Evolutionary conservation across 495 filamentous ascomycete genomes (phyloP).

Genomic region (Penicillium parvum): DNA sequence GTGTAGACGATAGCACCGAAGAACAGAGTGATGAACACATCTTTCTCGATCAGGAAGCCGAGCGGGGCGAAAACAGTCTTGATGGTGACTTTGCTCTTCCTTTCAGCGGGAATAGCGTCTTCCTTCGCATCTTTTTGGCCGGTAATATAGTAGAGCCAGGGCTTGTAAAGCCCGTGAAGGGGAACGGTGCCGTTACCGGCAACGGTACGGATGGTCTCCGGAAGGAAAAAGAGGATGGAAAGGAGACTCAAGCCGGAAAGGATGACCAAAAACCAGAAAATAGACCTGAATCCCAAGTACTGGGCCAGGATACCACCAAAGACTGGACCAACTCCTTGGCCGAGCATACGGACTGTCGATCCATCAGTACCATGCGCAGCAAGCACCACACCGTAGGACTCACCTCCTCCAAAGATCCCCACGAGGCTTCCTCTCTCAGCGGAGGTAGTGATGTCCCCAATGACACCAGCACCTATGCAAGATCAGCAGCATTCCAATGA

Average conservation of each 20-base stretch:
- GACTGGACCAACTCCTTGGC: slow-evolving; percentile 57
- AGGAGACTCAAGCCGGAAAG: slow-evolving; percentile 44
- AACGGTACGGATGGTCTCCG: slow-evolving; percentile 66
- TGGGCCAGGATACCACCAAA: slow-evolving; percentile 62
- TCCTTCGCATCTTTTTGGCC: slow-evolving; percentile 25
- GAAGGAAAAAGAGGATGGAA: slow-evolving; percentile 54
- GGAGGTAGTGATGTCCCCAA: slow-evolving; percentile 38
- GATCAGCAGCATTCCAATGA: slow-evolving; percentile 4
- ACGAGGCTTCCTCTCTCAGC: slow-evolving; percentile 37
- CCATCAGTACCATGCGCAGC: not conserved
- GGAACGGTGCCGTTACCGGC: slow-evolving; percentile 63
- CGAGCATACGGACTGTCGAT: slow-evolving; percentile 35
- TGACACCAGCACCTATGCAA: slow-evolving; percentile 31
- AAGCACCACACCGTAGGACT: not conserved
- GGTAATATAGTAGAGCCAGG: slow-evolving; percentile 33
- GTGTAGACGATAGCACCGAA: slow-evolving; percentile 46
- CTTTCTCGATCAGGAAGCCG: slow-evolving; percentile 37
- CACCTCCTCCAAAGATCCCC: slow-evolving; percentile 38
- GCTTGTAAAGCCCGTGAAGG: slow-evolving; percentile 34
- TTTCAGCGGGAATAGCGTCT: slow-evolving; percentile 7
- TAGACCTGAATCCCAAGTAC: slow-evolving; percentile 62
- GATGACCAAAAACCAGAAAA: slow-evolving; percentile 71
- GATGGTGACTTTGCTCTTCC: slow-evolving; percentile 29
- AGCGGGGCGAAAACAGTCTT: slow-evolving; percentile 39
- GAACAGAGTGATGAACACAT: slow-evolving; percentile 41